Percentiles rank a stretch among this genome's conserved stretches.
Evolutionary conservation across 129 eudicot genomes (phyloP).

Genomic region (Helianthus tuberosus): DNA sequence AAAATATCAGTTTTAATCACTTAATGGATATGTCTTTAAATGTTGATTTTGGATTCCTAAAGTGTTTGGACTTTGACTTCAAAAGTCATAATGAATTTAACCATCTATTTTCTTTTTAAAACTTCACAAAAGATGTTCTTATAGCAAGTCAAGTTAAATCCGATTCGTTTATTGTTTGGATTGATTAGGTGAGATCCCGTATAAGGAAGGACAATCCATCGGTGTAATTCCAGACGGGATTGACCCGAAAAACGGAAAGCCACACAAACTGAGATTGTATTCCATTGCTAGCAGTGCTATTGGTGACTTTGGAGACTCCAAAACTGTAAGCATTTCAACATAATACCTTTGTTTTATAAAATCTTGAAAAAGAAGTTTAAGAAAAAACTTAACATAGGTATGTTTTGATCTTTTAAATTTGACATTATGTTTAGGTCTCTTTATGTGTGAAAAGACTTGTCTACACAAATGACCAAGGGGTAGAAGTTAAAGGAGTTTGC

Average conservation of each 20-base stretch:
- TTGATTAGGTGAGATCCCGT: constrained; percentile 78
- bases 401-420: constrained; percentile 6
- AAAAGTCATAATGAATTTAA: background rate
- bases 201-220: constrained; percentile 96
- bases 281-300: constrained; percentile 99
- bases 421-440: constrained; percentile 62
- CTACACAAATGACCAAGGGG: constrained; percentile 96
- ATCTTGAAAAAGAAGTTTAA: constrained; percentile 10
- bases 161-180: constrained; percentile 17
- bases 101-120: background rate
- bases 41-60: too few species aligned
- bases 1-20: too few species aligned
- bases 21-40: too few species aligned
- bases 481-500: constrained; percentile 94
- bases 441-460: constrained; percentile 95
- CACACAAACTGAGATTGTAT: constrained; percentile 96
- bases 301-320: constrained; percentile 97
- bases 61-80: too few species aligned
- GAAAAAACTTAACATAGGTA: constrained; percentile 30
- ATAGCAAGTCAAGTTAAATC: constrained; percentile 10
- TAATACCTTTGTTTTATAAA: background rate
- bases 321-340: constrained; percentile 63
- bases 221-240: constrained; percentile 91
- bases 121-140: constrained; percentile 14
- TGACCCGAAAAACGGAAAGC: constrained; percentile 95